These are phyloP conservation scores for Ochetophila trinervis DNA, from an alignment of 306 rosid species.

Conservation along the genomic window DNA sequence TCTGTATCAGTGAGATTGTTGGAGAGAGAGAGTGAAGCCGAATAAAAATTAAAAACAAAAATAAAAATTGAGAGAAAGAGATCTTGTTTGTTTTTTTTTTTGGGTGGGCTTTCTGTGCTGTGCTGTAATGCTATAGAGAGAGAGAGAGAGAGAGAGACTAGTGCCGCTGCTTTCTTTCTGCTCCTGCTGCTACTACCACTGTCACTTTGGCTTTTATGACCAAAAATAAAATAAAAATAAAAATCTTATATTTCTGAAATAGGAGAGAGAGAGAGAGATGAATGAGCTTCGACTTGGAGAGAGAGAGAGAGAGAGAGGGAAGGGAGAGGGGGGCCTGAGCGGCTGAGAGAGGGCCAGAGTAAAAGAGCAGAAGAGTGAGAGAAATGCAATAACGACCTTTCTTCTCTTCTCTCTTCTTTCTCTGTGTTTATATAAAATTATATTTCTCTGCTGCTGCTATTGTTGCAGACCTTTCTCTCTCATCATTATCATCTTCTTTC, in stretches of 20 bases:
- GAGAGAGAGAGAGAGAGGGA: not conserved
- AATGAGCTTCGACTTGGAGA: not conserved
- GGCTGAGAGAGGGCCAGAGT: conserved; percentile 8
- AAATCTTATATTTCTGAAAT: too few relatives aligned
- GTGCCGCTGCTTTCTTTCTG: conserved; percentile 1
- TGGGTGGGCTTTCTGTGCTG: conserved; percentile 9
- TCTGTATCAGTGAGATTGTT: conserved; percentile 36
- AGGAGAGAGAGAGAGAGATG: conserved; percentile 13
- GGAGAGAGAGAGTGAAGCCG: conserved; percentile 4
- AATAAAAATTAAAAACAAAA: not conserved
- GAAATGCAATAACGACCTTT: conserved; percentile 62
- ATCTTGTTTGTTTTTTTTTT: conserved; percentile 20
- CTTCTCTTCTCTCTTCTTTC: too few relatives aligned
- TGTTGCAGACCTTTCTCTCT: conserved; percentile 31
- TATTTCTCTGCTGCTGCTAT: conserved; percentile 3
- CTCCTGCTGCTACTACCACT: conserved; percentile 39
- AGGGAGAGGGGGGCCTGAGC: conserved; percentile 25
- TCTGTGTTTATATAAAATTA: too few relatives aligned
- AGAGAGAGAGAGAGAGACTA: not conserved
- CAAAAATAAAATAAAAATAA: too few relatives aligned
- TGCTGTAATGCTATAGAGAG: conserved; percentile 10
- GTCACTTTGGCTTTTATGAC: conserved; percentile 58
- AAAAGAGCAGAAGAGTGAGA: conserved; percentile 6
- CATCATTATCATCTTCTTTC: conserved; percentile 25
- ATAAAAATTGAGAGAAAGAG: conserved; percentile 15